Conservation (phyloP, 345 rosid genomes). For the Gossypium bickii region DNA sequence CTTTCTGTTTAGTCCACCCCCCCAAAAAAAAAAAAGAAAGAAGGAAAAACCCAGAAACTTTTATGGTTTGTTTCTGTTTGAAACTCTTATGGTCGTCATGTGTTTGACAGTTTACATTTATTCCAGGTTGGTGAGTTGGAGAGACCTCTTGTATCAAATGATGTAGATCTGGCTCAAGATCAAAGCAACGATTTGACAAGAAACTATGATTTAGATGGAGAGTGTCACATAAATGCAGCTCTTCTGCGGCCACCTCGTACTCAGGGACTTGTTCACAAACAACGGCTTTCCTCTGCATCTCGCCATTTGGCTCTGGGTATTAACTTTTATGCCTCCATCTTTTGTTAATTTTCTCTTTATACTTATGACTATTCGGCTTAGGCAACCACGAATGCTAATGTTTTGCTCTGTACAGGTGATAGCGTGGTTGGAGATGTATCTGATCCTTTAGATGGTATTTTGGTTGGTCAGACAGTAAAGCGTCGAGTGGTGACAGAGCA, state of each 20-base stretch:
- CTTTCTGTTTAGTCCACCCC: background rate
- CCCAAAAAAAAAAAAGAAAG: too few species aligned
- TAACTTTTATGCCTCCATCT: conserved; percentile 14
- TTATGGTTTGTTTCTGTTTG: background rate
- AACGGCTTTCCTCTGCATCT: conserved; percentile 50
- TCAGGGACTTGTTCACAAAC: conserved; percentile 58
- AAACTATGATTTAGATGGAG: conserved; percentile 62
- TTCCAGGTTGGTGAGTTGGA: conserved; percentile 59
- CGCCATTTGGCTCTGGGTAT: conserved; percentile 43
- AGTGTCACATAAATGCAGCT: conserved; percentile 56
- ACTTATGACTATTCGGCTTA: conserved; percentile 8
- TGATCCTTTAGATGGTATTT: conserved; percentile 46
- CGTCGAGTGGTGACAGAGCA: conserved; percentile 30
- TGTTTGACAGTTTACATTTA: conserved; percentile 1
- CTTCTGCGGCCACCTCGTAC: conserved; percentile 43
- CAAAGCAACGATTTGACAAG: conserved; percentile 52
- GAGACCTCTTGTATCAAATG: conserved; percentile 64
- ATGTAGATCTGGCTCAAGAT: conserved; percentile 33
- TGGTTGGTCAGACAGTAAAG: conserved; percentile 65
- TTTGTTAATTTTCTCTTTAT: conserved; percentile 5
- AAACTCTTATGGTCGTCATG: conserved; percentile 5
- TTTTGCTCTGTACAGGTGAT: conserved; percentile 40
- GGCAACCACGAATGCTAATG: background rate
- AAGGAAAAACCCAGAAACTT: background rate
- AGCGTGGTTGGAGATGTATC: conserved; percentile 55